phyloP scores from a whole-genome alignment of 441 rosid species.

The Francoa sonchifolia region DNA sequence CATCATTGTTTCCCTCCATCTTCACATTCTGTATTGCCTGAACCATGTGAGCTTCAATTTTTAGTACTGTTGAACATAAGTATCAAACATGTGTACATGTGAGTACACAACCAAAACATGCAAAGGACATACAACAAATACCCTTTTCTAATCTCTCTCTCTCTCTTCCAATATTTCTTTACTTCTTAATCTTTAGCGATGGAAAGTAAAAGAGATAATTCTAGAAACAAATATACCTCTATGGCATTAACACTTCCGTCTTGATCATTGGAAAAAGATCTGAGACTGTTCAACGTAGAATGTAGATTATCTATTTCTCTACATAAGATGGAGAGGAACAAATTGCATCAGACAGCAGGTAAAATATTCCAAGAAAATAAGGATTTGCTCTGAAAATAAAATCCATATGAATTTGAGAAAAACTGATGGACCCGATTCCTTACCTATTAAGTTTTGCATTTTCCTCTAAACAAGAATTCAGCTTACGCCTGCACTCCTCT shows the following conservation, averaged over 20 bases:
- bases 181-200: background rate
- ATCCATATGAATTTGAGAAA: slow-evolving; percentile 12
- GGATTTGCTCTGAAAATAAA: slow-evolving; percentile 5
- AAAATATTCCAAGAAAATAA: slow-evolving; percentile 5
- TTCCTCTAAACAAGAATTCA: slow-evolving; percentile 68
- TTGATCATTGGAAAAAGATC: slow-evolving; percentile 24
- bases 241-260: slow-evolving; percentile 17
- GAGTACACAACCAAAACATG: too few relatives aligned
- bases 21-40: slow-evolving; percentile 18
- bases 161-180: background rate
- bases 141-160: background rate
- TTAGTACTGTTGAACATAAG: slow-evolving; percentile 11
- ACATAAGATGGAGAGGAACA: slow-evolving; percentile 20
- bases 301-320: slow-evolving; percentile 63
- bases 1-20: slow-evolving; percentile 16
- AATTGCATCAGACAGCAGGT: slow-evolving; percentile 14
- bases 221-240: slow-evolving; percentile 30
- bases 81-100: too few relatives aligned
- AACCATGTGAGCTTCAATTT: slow-evolving; percentile 8
- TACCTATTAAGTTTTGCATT: slow-evolving; percentile 70
- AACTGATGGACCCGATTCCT: slow-evolving; percentile 18
- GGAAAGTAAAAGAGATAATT: background rate
- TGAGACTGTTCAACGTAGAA: slow-evolving; percentile 30
- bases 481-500: slow-evolving; percentile 58
- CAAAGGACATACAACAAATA: too few relatives aligned